phyloP scores from a whole-genome alignment of 345 rosid species.

The Citrus australasica region DNA sequence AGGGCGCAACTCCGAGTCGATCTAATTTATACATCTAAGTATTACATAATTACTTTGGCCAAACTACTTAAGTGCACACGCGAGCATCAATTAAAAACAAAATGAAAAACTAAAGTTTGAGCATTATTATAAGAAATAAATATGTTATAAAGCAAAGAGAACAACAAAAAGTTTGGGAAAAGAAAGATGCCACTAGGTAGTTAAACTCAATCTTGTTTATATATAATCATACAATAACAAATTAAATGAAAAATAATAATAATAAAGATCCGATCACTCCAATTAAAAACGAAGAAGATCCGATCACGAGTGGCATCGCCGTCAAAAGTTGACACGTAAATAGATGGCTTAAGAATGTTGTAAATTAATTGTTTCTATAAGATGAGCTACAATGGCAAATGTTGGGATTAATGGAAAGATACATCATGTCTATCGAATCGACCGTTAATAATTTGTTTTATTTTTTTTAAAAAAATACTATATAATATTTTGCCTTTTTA shows the following conservation, averaged over 20 bases:
- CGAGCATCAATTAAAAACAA: neutral
- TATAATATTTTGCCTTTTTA: neutral
- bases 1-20: neutral
- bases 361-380: neutral
- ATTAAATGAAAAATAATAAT: neutral
- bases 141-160: neutral
- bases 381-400: neutral
- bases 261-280: neutral
- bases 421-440: neutral
- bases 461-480: neutral
- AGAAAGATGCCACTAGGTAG: neutral
- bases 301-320: neutral
- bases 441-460: neutral
- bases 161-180: neutral
- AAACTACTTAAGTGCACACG: neutral
- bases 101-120: neutral
- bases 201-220: neutral
- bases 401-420: neutral
- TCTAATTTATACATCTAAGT: neutral
- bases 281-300: neutral
- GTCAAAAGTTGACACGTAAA: slow-evolving; percentile 7
- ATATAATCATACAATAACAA: neutral
- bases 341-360: neutral
- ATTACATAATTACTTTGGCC: neutral
- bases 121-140: neutral